A percentile compares a stretch with the other conserved stretches of the same genome.
phyloP scores from a whole-genome alignment of 768 basidiomycete genomes.

The Cystobasidium tubakii region DNA sequence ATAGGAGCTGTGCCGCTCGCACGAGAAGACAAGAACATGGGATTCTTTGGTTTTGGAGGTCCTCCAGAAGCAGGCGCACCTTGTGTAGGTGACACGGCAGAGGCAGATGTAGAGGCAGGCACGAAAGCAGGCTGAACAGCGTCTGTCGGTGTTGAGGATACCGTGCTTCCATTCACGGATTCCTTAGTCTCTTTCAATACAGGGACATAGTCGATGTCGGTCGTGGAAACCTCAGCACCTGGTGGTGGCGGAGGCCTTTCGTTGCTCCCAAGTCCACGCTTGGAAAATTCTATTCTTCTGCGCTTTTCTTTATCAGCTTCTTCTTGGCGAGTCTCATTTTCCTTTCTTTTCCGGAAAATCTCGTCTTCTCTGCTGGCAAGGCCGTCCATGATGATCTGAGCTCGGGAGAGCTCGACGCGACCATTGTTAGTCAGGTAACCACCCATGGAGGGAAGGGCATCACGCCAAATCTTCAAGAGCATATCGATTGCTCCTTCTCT shows the following conservation, averaged over 20 bases:
- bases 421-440: conserved; percentile 95
- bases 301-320: conserved; percentile 27
- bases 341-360: conserved; percentile 83
- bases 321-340: conserved; percentile 57
- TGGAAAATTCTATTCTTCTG: conserved; percentile 13
- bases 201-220: background rate
- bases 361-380: conserved; percentile 91
- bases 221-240: background rate
- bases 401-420: conserved; percentile 71
- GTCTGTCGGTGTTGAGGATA: background rate
- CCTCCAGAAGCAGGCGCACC: background rate
- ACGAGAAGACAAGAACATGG: conserved; percentile 26
- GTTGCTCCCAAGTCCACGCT: background rate
- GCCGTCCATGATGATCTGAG: conserved; percentile 90
- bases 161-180: background rate
- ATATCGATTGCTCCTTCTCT: conserved; percentile 99
- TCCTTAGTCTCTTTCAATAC: conserved; percentile 11
- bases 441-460: conserved; percentile 88
- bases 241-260: background rate
- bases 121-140: conserved; percentile 3
- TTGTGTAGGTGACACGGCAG: background rate
- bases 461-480: conserved; percentile 89
- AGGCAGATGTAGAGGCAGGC: background rate
- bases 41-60: conserved; percentile 30
- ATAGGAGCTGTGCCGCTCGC: conserved; percentile 16